Base-by-base conservation (phyloP, 2,329 filamentous ascomycete species). In the Colletotrichum camelliae region DNA sequence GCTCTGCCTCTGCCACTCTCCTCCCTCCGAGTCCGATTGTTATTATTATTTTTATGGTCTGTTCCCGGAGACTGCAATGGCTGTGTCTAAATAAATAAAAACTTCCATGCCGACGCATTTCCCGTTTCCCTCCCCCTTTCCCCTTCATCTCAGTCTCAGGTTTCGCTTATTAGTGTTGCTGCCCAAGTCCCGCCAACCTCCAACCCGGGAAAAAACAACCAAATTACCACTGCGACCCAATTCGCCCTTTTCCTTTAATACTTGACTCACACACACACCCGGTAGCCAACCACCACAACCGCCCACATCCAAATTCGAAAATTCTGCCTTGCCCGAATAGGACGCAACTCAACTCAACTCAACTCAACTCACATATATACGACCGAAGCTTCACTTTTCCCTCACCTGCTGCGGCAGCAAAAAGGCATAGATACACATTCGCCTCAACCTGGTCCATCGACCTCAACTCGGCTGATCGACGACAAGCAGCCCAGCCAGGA, bases 61-160 rank as follows among this genome's bases (percentile, higher is more conserved):
- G 43, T 75, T 43, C 66, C 39, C 55, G 21, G 60, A 73, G 60
- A 66, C 66, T 67, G 71, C 60, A 52, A 70, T 62, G 67, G 71
- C 74, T 76, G 66, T 74, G 60, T 76, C 67, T 62, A 35, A 70
- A 76, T 76, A 62, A 76, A 76, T 76, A 76, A 67, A 71, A 74
- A 37, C 52, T 71, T 52, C 52, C 62, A 62, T 52, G 60, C 55
- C 72, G 66, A 33, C 66, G 61, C 71, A 39, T 76, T 61, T 71
- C 60, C 66, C 55, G 55, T 52, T 24, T 65, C 62, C 57, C 58
- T 58, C 37, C 35, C 60, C 55, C 35, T 61, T 75, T 67, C 71
- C 64, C 70, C 57, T 67, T 60, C 71, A 66, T 62, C 72, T 67
- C 29, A 48, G 21, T 62, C 72, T 67, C 29, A 48, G 21, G 64